Base-by-base conservation (phyloP, 768 basidiomycete species). In the Trametes cinnabarina region DNA sequence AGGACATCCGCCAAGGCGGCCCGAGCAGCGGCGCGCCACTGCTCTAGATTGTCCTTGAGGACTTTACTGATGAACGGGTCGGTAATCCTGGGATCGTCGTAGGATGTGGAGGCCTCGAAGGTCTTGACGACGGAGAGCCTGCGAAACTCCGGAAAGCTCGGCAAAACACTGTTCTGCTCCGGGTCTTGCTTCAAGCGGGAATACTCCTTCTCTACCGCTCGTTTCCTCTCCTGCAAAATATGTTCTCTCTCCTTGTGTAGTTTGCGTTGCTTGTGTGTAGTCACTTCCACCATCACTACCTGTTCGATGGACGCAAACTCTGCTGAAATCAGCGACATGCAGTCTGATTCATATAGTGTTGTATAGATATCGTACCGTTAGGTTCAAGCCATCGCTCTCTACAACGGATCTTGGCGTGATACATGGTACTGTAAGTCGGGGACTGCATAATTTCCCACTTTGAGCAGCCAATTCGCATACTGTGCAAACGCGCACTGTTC, bases 21-120 rank as follows among this genome's bases (percentile, higher is more conserved):
- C 62, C 74, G 78, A 3, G 82, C 81, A 0, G 70, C 66, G 7
- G 72, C 68, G 17, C 69, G 66, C 88, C 88, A 89, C 4, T 71
- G 66, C 4, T 69, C 66, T 19, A 88, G 57, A 52, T 87, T 76
- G 15, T 73, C 65, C 12, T 63, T 48, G 42, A 86, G 70, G 15
- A 82, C 68, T 3, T 73, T 67, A 1, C 50, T 59, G 3, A 78
- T 72, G 20, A 80, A 65, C 1, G 64, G 73, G 47, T 62, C 71
- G 37, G 66, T 61, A 28, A 77, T 58, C n/a, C n/a, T 57, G 1
- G 41, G 28, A n/a, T 30, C 14, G 22, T 57, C 22, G 17, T 23
- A 32, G 23, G 41, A 23, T 0, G 71, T 65, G 26, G 67, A 66
- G 14, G 67, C 69, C 44, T 70, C 71, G 54, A 77, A 59, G 8